Evolutionary conservation across 2,329 filamentous ascomycete species (phyloP).

Genomic region (Remersonia thermophila): DNA sequence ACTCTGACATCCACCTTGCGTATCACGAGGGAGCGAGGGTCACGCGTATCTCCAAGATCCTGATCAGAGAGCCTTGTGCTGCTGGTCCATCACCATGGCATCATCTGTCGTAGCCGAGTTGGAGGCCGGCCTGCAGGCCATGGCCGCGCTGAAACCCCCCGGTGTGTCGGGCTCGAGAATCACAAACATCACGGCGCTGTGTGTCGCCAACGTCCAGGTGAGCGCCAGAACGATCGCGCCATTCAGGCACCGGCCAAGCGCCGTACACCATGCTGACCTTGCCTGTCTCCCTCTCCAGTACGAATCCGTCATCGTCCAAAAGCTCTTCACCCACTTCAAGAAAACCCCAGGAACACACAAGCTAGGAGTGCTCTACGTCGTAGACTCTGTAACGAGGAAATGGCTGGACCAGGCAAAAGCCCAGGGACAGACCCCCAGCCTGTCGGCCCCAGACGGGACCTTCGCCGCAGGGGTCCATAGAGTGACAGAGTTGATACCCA

Average conservation of each 20-base stretch:
- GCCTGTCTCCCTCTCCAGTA: constrained; percentile 37
- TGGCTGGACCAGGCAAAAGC: constrained; percentile 94
- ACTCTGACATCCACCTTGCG: constrained; percentile 10
- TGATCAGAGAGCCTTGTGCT: background rate
- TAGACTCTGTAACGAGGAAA: constrained; percentile 98
- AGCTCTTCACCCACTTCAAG: constrained; percentile 94
- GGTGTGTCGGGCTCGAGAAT: constrained; percentile 93
- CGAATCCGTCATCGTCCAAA: constrained; percentile 89
- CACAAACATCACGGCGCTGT: constrained; percentile 71
- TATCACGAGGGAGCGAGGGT: constrained; percentile 9
- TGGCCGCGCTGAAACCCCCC: constrained; percentile 82
- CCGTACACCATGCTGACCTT: constrained; percentile 16
- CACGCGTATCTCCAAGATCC: constrained; percentile 1
- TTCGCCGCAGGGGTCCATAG: constrained; percentile 91
- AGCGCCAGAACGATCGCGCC: constrained; percentile 22
- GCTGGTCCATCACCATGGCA: constrained; percentile 33
- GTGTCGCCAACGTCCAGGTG: constrained; percentile 86
- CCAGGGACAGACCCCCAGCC: constrained; percentile 62
- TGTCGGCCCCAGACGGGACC: constrained; percentile 75
- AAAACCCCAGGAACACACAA: constrained; percentile 92
- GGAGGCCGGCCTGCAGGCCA: constrained; percentile 79
- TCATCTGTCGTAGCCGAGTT: constrained; percentile 81
- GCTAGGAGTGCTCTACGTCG: constrained; percentile 96
- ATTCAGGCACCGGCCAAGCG: constrained; percentile 9
- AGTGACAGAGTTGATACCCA: constrained; percentile 88